Evolutionary conservation across 83 land plant species (phyloP), one percentile per base, ranked within the genome.

Genomic region (Diphasiastrum complanatum): DNA sequence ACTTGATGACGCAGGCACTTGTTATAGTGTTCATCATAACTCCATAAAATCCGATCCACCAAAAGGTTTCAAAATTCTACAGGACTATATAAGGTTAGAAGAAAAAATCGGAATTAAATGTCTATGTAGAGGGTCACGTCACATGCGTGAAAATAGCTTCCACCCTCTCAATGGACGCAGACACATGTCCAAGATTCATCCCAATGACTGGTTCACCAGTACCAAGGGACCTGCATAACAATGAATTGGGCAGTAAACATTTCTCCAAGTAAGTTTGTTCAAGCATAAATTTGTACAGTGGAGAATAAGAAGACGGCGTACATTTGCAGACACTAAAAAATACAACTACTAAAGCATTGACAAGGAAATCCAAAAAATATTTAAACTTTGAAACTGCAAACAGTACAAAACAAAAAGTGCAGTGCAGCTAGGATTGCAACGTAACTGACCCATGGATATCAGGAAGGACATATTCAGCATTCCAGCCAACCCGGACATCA

Each of bases 391-490:
- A 11, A 5, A 49, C 52, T 49, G 18, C n/a, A n/a, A n/a, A n/a
- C 20, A 49, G 6, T 49, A 49, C n/a, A 49, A 12, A 6, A 20
- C 20, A 16, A 22, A 20, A 49, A 5, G 52, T 49, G 6, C 22
- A 16, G 6, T 5, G 8, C 20, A 8, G 8, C 43, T 8, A 16
- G 43, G 16, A 49, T 5, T 16, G 10, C 16, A 11, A 49, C n/a
- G 20, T 8, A 63, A 65, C 78, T 60, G 74, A 75, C 97, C 97
- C 97, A 40, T 86, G 89, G 34, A 87, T 65, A 47, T 87, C 87
- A 18, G 97, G 97, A 45, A 91, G 83, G 57, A 82, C 76, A 66
- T 85, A 91, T 41, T 91, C 96, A 12, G 97, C 97, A 62, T 78
- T 82, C 97, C 97, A 91, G 36, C 87, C 91, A 50, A 91, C 73